Evolutionary conservation across 371 early-diverging fungal species (phyloP).

Genomic region (Choanephora cucurbitarum): DNA sequence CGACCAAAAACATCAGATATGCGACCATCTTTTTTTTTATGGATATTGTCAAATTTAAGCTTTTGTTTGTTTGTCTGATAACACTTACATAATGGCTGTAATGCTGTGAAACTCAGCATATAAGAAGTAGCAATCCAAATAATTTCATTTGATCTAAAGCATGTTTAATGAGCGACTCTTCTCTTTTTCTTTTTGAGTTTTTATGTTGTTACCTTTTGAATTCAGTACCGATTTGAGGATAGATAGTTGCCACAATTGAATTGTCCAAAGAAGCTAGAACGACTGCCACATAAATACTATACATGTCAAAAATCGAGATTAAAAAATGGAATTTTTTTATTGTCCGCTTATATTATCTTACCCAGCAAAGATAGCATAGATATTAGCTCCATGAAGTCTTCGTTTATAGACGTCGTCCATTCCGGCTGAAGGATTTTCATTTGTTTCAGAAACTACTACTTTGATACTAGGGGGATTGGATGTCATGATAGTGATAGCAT

Average conservation of each 20-base stretch:
- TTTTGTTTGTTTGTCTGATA: neutral
- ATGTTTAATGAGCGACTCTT: too few relatives aligned
- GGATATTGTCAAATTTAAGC: neutral
- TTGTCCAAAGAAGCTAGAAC: constrained; percentile 77
- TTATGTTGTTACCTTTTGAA: constrained; percentile 53
- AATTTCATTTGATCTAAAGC: constrained; percentile 46
- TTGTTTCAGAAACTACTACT: constrained; percentile 9
- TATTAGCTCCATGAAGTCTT: constrained; percentile 39
- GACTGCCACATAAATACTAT: constrained; percentile 45
- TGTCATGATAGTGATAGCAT: constrained; percentile 33
- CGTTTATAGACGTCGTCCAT: constrained; percentile 35
- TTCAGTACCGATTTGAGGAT: constrained; percentile 75
- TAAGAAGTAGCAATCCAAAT: constrained; percentile 80
- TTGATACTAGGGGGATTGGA: constrained; percentile 24
- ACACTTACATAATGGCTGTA: constrained; percentile 75
- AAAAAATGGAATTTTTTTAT: neutral
- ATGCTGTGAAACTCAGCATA: constrained; percentile 72
- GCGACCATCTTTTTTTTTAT: constrained; percentile 52
- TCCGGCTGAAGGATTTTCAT: constrained; percentile 5
- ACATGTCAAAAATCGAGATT: neutral
- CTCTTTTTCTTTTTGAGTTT: neutral
- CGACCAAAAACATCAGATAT: constrained; percentile 70
- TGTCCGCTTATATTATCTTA: constrained; percentile 17
- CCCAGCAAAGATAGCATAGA: constrained; percentile 41
- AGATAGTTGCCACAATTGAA: constrained; percentile 82